Conservation (phyloP, 164 flowering plant species). For the Vitis rupestris region DNA sequence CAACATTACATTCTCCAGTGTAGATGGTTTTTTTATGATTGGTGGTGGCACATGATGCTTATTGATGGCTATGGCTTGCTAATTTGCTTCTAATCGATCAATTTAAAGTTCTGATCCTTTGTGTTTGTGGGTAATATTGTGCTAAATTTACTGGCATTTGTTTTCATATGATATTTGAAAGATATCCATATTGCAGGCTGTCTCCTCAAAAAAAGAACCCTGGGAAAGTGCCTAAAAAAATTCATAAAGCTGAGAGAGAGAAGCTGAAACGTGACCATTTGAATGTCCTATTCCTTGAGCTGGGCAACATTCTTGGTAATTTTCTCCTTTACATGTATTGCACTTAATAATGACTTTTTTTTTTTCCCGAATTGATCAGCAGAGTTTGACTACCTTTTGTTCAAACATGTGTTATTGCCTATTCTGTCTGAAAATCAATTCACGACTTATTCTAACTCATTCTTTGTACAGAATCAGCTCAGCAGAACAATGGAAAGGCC, state of each 20-base stretch:
- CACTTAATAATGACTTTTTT: neutral
- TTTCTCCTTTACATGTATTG: neutral
- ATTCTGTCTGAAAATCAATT: neutral
- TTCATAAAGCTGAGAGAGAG: constrained; percentile 71
- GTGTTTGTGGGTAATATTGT: no score
- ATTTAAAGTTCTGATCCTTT: no score
- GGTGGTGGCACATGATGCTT: neutral
- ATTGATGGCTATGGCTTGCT: neutral
- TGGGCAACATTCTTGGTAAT: constrained; percentile 49
- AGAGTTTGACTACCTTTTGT: neutral
- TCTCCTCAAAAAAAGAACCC: constrained; percentile 30
- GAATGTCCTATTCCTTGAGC: constrained; percentile 53
- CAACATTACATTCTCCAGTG: no score
- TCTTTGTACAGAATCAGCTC: constrained; percentile 33
- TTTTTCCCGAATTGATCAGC: neutral
- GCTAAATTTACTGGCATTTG: neutral
- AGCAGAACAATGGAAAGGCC: constrained; percentile 59
- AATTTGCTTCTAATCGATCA: neutral
- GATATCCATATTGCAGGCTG: constrained; percentile 22
- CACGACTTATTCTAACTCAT: neutral
- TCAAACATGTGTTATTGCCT: neutral
- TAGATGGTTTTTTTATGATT: no score
- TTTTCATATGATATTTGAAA: neutral
- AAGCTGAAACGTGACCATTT: constrained; percentile 58
- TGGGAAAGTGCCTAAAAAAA: constrained; percentile 49